These are phyloP conservation scores for Hericium alpestre DNA, from an alignment of 768 basidiomycete species.

Conservation along the genomic window DNA sequence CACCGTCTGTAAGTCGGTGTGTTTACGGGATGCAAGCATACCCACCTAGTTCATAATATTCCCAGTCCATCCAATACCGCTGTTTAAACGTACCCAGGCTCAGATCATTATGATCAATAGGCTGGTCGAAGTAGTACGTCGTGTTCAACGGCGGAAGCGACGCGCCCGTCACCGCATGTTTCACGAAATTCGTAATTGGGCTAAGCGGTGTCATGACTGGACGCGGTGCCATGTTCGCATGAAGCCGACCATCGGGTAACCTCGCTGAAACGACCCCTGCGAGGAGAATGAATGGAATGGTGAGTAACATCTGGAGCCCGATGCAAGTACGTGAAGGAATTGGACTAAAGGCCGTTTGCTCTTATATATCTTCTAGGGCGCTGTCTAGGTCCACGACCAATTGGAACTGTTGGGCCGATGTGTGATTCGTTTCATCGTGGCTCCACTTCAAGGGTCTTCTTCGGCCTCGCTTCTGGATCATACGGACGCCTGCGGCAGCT, in stretches of 20 bases:
- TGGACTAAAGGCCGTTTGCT: no score
- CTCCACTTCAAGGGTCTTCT: background rate
- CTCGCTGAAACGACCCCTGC: background rate
- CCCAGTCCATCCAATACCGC: constrained; percentile 60
- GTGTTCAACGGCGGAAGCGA: constrained; percentile 23
- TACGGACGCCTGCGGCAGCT: no score
- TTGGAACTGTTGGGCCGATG: background rate
- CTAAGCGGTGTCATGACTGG: background rate
- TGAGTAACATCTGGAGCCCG: background rate
- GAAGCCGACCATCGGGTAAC: background rate
- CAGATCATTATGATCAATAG: constrained; percentile 43
- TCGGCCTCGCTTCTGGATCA: no score
- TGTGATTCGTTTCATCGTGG: background rate
- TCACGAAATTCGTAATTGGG: background rate
- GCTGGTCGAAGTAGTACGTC: constrained; percentile 44
- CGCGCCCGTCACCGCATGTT: constrained; percentile 14
- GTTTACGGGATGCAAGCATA: background rate
- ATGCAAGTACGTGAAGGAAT: no score
- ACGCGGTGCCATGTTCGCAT: constrained; percentile 1
- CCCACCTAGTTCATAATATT: constrained; percentile 44
- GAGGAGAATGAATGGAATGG: background rate
- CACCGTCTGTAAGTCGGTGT: background rate
- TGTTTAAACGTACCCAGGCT: constrained; percentile 68
- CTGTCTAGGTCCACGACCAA: background rate
- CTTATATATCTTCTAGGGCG: background rate